phyloP scores from a whole-genome alignment of 2,329 filamentous ascomycete genomes.

The Paraconiothyrium brasiliense region DNA sequence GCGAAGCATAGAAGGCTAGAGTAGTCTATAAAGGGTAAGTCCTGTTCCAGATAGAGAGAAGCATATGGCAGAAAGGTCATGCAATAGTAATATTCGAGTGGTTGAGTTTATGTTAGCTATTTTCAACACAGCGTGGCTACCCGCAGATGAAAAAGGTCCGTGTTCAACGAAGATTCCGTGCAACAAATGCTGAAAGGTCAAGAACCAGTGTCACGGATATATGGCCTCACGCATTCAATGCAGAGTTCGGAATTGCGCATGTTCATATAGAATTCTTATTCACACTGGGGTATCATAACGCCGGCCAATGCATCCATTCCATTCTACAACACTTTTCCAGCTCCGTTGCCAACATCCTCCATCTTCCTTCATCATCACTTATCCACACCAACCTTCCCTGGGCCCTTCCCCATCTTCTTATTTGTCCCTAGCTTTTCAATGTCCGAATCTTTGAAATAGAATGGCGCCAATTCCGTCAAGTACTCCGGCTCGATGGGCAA shows the following conservation, averaged over 20 bases:
- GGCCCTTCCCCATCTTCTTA: conserved; percentile 75
- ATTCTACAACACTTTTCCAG: neutral
- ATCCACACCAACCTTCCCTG: conserved; percentile 47
- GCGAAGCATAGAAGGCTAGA: too few relatives aligned
- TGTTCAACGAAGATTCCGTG: too few relatives aligned
- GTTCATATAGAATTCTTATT: neutral
- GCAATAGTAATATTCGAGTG: too few relatives aligned
- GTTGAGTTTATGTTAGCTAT: too few relatives aligned
- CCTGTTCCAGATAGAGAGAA: too few relatives aligned
- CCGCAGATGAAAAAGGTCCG: too few relatives aligned
- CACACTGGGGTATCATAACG: conserved; percentile 4
- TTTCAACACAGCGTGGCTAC: too few relatives aligned
- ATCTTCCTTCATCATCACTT: neutral
- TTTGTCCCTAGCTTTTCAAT: conserved; percentile 80
- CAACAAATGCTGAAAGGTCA: neutral
- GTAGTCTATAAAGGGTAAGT: too few relatives aligned
- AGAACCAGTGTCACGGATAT: neutral
- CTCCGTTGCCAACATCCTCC: neutral
- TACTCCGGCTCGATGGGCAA: conserved; percentile 86
- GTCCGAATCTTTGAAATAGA: conserved; percentile 94
- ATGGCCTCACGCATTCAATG: neutral
- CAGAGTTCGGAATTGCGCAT: neutral
- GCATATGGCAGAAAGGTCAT: too few relatives aligned
- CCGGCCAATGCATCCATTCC: neutral
- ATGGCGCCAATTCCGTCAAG: conserved; percentile 89